phyloP scores from a whole-genome alignment of 176 grass and related monocot species.

The Puya raimondii region DNA sequence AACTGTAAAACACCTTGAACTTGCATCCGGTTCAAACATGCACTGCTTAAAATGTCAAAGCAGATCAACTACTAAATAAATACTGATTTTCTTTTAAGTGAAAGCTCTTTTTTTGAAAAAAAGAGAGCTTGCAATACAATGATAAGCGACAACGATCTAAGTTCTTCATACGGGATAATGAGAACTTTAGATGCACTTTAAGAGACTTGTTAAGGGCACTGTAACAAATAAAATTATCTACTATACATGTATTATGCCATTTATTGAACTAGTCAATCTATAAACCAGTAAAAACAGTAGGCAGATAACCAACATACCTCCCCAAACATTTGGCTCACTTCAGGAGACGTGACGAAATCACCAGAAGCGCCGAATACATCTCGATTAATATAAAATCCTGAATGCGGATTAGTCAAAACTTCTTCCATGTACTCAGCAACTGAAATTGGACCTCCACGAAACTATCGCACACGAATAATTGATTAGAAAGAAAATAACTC shows the following conservation, averaged over 20 bases:
- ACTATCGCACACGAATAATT: slow-evolving; percentile 28
- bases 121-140: too few species aligned
- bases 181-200: not conserved
- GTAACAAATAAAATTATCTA: not conserved
- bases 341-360: slow-evolving; percentile 90
- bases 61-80: too few species aligned
- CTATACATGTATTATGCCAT: not conserved
- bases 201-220: not conserved
- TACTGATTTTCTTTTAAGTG: too few species aligned
- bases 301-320: slow-evolving; percentile 47
- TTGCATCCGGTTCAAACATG: not conserved
- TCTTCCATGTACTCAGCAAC: slow-evolving; percentile 98
- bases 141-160: not conserved
- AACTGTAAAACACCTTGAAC: not conserved
- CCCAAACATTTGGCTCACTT: slow-evolving; percentile 98
- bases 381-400: slow-evolving; percentile 77
- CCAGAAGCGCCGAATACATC: slow-evolving; percentile 79
- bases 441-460: slow-evolving; percentile 84
- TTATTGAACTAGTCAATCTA: not conserved
- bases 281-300: not conserved
- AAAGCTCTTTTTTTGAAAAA: too few species aligned
- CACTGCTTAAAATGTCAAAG: too few species aligned
- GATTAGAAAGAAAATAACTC: not conserved
- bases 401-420: slow-evolving; percentile 78
- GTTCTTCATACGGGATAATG: not conserved